These are phyloP conservation scores for Trapa incisa DNA, from an alignment of 345 rosid genomes.

Conservation along the genomic window DNA sequence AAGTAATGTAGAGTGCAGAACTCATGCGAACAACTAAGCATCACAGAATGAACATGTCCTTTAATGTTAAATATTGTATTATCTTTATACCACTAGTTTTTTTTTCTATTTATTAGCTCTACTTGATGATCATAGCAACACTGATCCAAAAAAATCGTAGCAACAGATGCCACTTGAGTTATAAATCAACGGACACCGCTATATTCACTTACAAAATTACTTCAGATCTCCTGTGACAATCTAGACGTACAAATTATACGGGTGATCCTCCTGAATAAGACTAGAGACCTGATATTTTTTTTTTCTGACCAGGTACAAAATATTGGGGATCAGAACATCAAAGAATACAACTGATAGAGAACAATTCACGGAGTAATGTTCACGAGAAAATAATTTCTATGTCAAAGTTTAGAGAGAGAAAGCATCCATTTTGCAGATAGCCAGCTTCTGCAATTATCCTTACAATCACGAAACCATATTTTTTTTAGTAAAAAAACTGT, in stretches of 20 bases:
- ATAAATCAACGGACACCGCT: not conserved
- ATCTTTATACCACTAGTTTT: not conserved
- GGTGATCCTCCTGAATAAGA: not conserved
- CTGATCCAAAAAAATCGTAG: not conserved
- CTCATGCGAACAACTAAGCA: not conserved
- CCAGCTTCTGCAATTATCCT: not conserved
- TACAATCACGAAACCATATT: not conserved
- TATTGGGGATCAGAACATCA: not conserved
- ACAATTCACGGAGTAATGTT: not conserved
- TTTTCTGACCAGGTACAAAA: not conserved
- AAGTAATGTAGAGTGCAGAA: not conserved
- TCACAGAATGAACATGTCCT: not conserved
- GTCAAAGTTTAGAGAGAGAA: not conserved
- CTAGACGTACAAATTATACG: not conserved
- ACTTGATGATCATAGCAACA: not conserved
- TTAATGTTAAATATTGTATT: not conserved
- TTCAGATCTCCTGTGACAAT: not conserved
- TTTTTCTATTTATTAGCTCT: not conserved
- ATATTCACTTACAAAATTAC: too few relatives aligned
- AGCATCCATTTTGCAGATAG: not conserved
- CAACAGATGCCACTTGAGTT: not conserved
- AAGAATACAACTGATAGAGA: not conserved
- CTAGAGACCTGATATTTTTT: not conserved
- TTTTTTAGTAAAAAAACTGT: too few relatives aligned
- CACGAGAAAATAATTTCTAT: not conserved